Base-by-base conservation (phyloP, 441 rosid species). In the Aleurites moluccanus region DNA sequence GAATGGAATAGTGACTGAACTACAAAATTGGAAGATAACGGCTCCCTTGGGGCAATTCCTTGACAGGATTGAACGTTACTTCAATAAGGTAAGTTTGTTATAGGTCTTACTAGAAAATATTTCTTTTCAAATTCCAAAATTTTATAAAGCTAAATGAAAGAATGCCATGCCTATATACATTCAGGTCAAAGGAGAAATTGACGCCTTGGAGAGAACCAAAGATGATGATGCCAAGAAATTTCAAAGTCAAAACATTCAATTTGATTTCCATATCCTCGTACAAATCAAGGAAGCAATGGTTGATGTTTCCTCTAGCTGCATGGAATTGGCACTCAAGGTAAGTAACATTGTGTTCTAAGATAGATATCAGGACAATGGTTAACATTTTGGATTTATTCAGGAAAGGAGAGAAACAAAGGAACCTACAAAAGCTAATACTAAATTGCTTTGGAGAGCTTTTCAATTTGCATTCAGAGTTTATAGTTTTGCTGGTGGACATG, bases 281-380 rank as follows among this genome's bases (percentile, higher is more conserved):
- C 91, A 82, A 75, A 89, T 93, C 76, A 96, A 96, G 83, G 99
- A 96, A 82, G 79, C 93, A 61, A 84, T 91, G 85, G 98, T 96
- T 76, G 98, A 96, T 87, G 86, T 92, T 73, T 96, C 97, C 73
- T 92, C 98, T 11, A 87, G 79, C 80, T 90, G 97, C 80, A 96
- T 92, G 97, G 99, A 96, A 78, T 78, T 90, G 61, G 96, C 94
- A 67, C 82, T 96, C 60, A 90, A 90, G 94, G 98, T 92, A 10
- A 16, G 10, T 20, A 35, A 55, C 62, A 70, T 15, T 47, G 11
- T 44, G 18, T 38, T 59, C 4, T 64, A 44, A 42, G 10, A n/a
- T 2, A 21, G 15, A 47, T 27, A 9, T 11, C 20, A 21, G 27
- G 65, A 59, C 44, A 38, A 27, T 40, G 40, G 44, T 7, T 18